Base-by-base conservation (phyloP, 257 asterid species). In the Nicotiana sylvestris region DNA sequence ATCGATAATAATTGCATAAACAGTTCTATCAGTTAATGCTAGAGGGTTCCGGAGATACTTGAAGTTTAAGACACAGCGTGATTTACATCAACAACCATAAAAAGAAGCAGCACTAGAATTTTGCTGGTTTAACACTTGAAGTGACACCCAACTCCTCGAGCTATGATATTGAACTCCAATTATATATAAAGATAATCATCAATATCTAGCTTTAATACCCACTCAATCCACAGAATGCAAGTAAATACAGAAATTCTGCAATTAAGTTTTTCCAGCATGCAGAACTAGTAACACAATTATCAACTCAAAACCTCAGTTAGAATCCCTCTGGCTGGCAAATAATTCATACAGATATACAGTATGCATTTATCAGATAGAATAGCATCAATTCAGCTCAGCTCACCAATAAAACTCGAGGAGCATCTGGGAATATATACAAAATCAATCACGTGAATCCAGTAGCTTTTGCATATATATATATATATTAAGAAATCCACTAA, bases 271-370 rank as follows among this genome's bases (percentile, higher is more conserved):
- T 33, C 35, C 15, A 30, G 39, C 79, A 74, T 12, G 61, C 27
- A 74, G 61, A 49, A 74, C 25, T 46, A 74, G 2, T 46, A 74
- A 25, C n/a, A 5, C 35, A 17, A n/a, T 43, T 33, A 70, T 70
- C 78, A 70, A 70, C 78, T 43, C 58, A 70, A 70, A 70, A 21
- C 11, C 78, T 70, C 35, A 43, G 78, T 70, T 70, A 70, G 12
- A 70, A 56, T 39, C 35, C 30, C 58, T 2, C n/a, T 43, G 8
- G 46, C 57, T 70, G 43, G 6, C 8, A 29, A 70, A 70, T 70
- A 43, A 70, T 70, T 49, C 58, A 43, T 11, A 21, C n/a, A 70
- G 18, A n/a, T 43, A 68, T 18, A 16, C 32, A 68, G 4, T 68
- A 37, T 37, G 32, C 56, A 68, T 37, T 37, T 68, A 68, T 68